Evolutionary conservation across 2,329 filamentous ascomycete genomes (phyloP).

Genomic region (Talaromyces sp.): DNA sequence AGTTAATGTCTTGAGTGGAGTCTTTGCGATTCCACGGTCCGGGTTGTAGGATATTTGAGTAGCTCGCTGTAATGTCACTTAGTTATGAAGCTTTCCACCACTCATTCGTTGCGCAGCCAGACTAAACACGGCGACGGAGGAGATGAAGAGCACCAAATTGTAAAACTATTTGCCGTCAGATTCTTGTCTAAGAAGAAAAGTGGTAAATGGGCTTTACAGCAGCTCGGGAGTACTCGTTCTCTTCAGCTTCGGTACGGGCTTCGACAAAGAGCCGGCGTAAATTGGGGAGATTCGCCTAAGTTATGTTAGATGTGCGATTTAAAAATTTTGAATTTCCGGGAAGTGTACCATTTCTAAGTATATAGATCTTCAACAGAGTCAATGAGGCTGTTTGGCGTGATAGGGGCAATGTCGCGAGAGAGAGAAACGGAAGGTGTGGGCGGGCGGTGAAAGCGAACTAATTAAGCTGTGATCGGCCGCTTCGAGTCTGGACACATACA

Average conservation of each 20-base stretch:
- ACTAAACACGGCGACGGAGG: conserved; percentile 90
- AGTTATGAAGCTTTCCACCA: conserved; percentile 34
- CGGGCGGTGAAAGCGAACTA: not conserved
- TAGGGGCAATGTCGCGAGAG: not conserved
- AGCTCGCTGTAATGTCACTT: not conserved
- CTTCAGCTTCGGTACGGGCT: conserved; percentile 84
- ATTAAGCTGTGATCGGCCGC: not conserved
- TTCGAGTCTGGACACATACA: not conserved
- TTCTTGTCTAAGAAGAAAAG: not conserved
- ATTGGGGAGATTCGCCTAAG: conserved; percentile 64
- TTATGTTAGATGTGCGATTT: not conserved
- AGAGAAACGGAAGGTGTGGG: not conserved
- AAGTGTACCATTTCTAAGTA: not conserved
- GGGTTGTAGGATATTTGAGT: not conserved
- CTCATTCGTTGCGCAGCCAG: conserved; percentile 82
- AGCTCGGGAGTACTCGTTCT: conserved; percentile 87
- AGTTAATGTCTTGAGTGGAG: not conserved
- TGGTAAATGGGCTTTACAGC: conserved; percentile 56
- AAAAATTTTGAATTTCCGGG: too few species aligned
- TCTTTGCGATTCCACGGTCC: not conserved
- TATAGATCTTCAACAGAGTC: not conserved
- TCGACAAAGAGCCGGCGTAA: conserved; percentile 95
- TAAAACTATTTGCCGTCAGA: conserved; percentile 62
- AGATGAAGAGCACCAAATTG: conserved; percentile 94
- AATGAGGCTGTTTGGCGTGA: not conserved